A percentile compares a stretch with the other conserved stretches of the same genome.
Conservation (phyloP, 176 grass and related monocot genomes). For the Zizania latifolia region DNA sequence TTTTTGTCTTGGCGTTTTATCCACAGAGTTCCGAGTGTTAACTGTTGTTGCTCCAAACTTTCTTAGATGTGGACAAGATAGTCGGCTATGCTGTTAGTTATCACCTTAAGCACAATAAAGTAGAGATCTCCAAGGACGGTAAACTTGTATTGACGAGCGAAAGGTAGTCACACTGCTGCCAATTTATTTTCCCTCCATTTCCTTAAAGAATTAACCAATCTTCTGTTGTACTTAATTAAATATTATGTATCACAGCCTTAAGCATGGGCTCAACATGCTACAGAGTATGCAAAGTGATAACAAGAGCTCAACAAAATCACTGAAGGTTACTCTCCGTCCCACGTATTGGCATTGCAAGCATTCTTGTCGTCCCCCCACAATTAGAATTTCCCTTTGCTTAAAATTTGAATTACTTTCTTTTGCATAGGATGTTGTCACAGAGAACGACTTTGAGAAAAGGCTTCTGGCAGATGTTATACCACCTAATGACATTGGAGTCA, state of each 20-base stretch:
- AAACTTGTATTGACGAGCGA: constrained; percentile 59
- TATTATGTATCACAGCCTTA: constrained; percentile 52
- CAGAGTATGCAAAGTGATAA: constrained; percentile 91
- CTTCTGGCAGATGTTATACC: constrained; percentile 95
- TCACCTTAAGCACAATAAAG: constrained; percentile 72
- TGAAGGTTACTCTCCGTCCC: constrained; percentile 64
- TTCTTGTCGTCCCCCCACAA: background rate
- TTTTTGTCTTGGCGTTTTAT: constrained; percentile 16
- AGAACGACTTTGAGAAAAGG: constrained; percentile 99
- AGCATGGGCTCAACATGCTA: constrained; percentile 82
- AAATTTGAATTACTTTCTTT: constrained; percentile 14
- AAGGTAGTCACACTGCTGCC: constrained; percentile 42
- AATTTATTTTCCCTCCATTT: constrained; percentile 1
- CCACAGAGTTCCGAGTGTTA: background rate
- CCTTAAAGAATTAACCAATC: constrained; percentile 4
- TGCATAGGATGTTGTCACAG: constrained; percentile 85
- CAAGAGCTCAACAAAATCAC: constrained; percentile 89
- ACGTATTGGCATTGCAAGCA: constrained; percentile 12
- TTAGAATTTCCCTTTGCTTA: background rate
- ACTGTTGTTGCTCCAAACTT: constrained; percentile 30
- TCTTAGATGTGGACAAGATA: constrained; percentile 86
- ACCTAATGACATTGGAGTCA: constrained; percentile 95
- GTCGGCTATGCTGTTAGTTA: constrained; percentile 92
- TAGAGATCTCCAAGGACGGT: constrained; percentile 61
- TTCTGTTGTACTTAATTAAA: constrained; percentile 16